These are phyloP conservation scores for Trypanosoma brucei DNA, from an alignment of 208 protist species.

Conservation along the genomic window DNA sequence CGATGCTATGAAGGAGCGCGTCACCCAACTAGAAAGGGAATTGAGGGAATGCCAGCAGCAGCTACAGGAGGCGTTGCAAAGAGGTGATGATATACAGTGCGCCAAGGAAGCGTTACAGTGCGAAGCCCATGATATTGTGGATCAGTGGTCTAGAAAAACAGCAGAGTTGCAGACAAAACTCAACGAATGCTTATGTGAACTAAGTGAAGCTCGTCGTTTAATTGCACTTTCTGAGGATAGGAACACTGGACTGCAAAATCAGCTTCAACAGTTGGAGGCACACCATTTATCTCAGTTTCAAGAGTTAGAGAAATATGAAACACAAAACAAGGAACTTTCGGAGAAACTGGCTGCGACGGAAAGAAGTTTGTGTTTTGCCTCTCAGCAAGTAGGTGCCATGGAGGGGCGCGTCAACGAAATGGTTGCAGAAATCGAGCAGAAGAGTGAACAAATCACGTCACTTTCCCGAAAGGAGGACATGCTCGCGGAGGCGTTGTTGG, in stretches of 20 bases:
- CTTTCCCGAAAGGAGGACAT: conserved; percentile 5
- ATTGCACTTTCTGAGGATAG: conserved; percentile 10
- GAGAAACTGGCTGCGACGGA: conserved; percentile 8
- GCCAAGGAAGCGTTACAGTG: conserved; percentile 47
- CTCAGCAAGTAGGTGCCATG: conserved; percentile 32
- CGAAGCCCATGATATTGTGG: conserved; percentile 68
- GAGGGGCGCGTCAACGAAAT: conserved; percentile 44
- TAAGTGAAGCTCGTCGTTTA: conserved; percentile 4
- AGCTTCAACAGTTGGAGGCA: conserved; percentile 21
- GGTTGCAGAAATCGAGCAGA: conserved; percentile 39
- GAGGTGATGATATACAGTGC: conserved; percentile 42
- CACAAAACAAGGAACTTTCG: conserved; percentile 15
- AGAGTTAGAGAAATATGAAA: conserved; percentile 11
- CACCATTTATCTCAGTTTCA: conserved; percentile 15
- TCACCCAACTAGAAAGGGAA: conserved; percentile 70
- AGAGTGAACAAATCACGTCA: conserved; percentile 6
- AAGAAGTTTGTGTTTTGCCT: conserved; percentile 15
- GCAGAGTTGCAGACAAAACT: conserved; percentile 39
- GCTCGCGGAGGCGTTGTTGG: conserved; percentile 7
- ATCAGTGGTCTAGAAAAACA: conserved; percentile 64
- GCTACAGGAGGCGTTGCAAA: conserved; percentile 10
- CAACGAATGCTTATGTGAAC: conserved; percentile 14
- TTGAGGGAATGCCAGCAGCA: conserved; percentile 26
- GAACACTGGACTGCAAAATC: conserved; percentile 19
- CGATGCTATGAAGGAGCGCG: conserved; percentile 57